Percentiles rank a stretch among this genome's conserved stretches.
phyloP scores from a whole-genome alignment of 1,139 yeast genomes.

The Komagataea norvegica region DNA sequence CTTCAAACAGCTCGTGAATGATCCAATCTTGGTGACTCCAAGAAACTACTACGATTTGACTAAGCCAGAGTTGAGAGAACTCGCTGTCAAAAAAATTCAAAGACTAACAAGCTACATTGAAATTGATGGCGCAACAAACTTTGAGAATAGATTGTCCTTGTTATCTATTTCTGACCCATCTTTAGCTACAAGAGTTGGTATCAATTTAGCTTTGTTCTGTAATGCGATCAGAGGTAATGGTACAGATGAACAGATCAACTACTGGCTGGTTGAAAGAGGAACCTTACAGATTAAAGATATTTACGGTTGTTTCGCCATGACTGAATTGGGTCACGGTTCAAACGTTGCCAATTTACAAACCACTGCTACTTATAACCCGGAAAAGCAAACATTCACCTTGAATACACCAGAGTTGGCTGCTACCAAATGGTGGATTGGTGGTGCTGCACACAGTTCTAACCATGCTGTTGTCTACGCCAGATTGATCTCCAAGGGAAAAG shows the following conservation, averaged over 20 bases:
- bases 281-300: slow-evolving; percentile 60
- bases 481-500: slow-evolving; percentile 73
- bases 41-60: slow-evolving; percentile 50
- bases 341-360: slow-evolving; percentile 91
- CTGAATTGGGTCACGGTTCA: slow-evolving; percentile 91
- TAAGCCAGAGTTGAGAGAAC: slow-evolving; percentile 46
- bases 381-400: slow-evolving; percentile 62
- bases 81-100: slow-evolving; percentile 47
- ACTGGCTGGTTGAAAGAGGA: slow-evolving; percentile 75
- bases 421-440: slow-evolving; percentile 98
- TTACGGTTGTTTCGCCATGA: slow-evolving; percentile 92
- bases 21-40: slow-evolving; percentile 48
- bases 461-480: slow-evolving; percentile 82
- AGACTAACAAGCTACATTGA: slow-evolving; percentile 47
- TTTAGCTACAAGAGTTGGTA: slow-evolving; percentile 62
- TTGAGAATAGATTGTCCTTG: slow-evolving; percentile 37
- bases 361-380: slow-evolving; percentile 74
- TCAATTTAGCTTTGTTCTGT: slow-evolving; percentile 67
- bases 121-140: slow-evolving; percentile 40
- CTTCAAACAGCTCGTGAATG: slow-evolving; percentile 46
- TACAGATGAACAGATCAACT: slow-evolving; percentile 51
- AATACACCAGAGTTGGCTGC: slow-evolving; percentile 90
- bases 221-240: slow-evolving; percentile 72
- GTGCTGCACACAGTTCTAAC: slow-evolving; percentile 92
- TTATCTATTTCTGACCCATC: slow-evolving; percentile 51